These are phyloP conservation scores for Acanthamoeba lenticulata DNA, from an alignment of 208 protist genomes.

Conservation along the genomic window DNA sequence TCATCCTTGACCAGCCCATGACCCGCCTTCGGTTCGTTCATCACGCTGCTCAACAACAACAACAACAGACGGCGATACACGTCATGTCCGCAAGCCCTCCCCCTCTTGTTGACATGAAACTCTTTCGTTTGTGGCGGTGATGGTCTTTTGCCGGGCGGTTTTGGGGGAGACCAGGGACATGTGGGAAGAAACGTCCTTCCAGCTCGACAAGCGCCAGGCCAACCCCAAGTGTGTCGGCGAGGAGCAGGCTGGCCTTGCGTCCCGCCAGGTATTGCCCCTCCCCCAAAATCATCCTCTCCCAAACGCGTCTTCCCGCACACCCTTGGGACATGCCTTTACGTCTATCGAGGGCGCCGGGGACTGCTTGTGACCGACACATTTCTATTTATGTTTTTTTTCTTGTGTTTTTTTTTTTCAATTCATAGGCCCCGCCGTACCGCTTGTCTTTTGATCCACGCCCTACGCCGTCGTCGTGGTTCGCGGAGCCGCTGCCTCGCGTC, in stretches of 20 bases:
- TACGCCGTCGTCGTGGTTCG: constrained; percentile 23
- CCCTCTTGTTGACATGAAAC: neutral
- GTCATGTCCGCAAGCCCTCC: neutral
- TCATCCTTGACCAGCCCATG: constrained; percentile 26
- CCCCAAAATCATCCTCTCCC: neutral
- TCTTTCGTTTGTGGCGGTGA: neutral
- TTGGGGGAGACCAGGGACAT: neutral
- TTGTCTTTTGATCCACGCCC: neutral
- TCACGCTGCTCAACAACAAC: too few species aligned
- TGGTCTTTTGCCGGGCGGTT: neutral
- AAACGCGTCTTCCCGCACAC: neutral
- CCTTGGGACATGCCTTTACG: too few species aligned
- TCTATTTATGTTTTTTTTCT: neutral
- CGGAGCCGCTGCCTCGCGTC: neutral
- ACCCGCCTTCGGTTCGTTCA: neutral
- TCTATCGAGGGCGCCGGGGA: too few species aligned
- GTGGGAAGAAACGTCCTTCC: constrained; percentile 85
- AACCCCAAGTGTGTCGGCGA: constrained; percentile 79
- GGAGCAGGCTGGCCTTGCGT: constrained; percentile 73
- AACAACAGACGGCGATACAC: neutral
- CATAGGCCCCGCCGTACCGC: neutral
- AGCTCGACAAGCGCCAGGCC: constrained; percentile 82
- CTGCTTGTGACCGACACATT: too few species aligned
- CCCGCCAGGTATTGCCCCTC: neutral
- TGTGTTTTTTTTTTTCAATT: neutral